phyloP scores from a whole-genome alignment of 768 basidiomycete species.

The Boletus fagicola region DNA sequence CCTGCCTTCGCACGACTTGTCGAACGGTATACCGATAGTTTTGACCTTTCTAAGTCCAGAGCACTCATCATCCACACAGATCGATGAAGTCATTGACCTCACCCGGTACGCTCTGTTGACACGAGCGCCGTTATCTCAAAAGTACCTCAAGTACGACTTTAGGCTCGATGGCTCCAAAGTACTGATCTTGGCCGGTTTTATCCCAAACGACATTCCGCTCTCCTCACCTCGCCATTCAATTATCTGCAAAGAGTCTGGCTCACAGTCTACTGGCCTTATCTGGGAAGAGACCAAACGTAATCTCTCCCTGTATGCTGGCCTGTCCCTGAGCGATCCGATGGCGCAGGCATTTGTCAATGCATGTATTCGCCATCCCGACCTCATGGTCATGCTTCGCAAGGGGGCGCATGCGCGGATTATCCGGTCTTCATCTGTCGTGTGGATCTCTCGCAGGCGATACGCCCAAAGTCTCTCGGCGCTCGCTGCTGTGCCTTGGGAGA shows the following conservation, averaged over 20 bases:
- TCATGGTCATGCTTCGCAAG: slow-evolving; percentile 34
- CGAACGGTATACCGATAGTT: slow-evolving; percentile 23
- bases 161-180: slow-evolving; percentile 25
- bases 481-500: slow-evolving; percentile 25
- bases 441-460: slow-evolving; percentile 29
- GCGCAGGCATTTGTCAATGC: slow-evolving; percentile 31
- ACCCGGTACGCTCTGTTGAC: slow-evolving; percentile 30
- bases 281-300: slow-evolving; percentile 34
- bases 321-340: slow-evolving; percentile 31
- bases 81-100: slow-evolving; percentile 32
- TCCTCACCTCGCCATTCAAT: slow-evolving; percentile 26
- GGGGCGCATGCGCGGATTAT: slow-evolving; percentile 28
- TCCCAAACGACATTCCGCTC: slow-evolving; percentile 25
- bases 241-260: slow-evolving; percentile 12
- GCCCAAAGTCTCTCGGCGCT: slow-evolving; percentile 30
- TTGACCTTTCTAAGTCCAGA: background rate
- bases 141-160: slow-evolving; percentile 22
- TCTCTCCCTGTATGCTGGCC: slow-evolving; percentile 24
- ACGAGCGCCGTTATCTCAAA: slow-evolving; percentile 14
- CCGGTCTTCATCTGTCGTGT: slow-evolving; percentile 23
- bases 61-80: slow-evolving; percentile 14
- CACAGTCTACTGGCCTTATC: background rate
- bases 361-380: slow-evolving; percentile 31
- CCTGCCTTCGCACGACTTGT: slow-evolving; percentile 33
- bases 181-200: slow-evolving; percentile 33